Evolutionary conservation across 1,139 yeast genomes (phyloP).

Genomic region (Sugiyamaella grinbergsii): DNA sequence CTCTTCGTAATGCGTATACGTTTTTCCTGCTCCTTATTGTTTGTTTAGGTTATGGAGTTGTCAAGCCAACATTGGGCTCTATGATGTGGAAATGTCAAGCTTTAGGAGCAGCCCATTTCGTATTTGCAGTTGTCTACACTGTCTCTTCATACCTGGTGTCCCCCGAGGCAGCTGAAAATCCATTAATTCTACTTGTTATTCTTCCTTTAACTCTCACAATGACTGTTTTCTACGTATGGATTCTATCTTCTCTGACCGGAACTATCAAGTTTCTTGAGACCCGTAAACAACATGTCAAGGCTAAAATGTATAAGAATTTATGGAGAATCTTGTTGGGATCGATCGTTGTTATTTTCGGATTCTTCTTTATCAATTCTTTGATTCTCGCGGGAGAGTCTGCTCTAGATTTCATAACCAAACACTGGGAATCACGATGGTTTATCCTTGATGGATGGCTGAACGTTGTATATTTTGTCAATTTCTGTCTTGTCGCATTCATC

Average conservation of each 20-base stretch:
- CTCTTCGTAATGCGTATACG: conserved; percentile 82
- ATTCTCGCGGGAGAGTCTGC: conserved; percentile 73
- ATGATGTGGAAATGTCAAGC: conserved; percentile 80
- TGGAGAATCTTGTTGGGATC: conserved; percentile 76
- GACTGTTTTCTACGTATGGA: conserved; percentile 72
- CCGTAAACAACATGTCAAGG: conserved; percentile 90
- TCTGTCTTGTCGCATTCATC: conserved; percentile 80
- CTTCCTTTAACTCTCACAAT: conserved; percentile 73
- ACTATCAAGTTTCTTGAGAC: conserved; percentile 75
- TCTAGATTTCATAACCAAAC: conserved; percentile 75
- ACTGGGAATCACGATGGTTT: conserved; percentile 92
- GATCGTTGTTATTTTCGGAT: conserved; percentile 57
- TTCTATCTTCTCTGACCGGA: conserved; percentile 67
- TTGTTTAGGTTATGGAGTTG: conserved; percentile 93
- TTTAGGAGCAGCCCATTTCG: conserved; percentile 72
- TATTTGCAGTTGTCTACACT: conserved; percentile 66
- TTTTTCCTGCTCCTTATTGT: conserved; percentile 85
- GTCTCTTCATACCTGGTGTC: conserved; percentile 63
- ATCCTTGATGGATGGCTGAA: conserved; percentile 95
- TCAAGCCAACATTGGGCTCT: conserved; percentile 73
- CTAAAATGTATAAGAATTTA: conserved; percentile 78
- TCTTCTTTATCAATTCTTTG: conserved; percentile 70
- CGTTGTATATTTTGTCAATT: conserved; percentile 79
- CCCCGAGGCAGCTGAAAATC: conserved; percentile 50
- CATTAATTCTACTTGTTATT: conserved; percentile 52